Evolutionary conservation across 108 stramenopile species (phyloP).

Genomic region (Skeletonema marinoi): DNA sequence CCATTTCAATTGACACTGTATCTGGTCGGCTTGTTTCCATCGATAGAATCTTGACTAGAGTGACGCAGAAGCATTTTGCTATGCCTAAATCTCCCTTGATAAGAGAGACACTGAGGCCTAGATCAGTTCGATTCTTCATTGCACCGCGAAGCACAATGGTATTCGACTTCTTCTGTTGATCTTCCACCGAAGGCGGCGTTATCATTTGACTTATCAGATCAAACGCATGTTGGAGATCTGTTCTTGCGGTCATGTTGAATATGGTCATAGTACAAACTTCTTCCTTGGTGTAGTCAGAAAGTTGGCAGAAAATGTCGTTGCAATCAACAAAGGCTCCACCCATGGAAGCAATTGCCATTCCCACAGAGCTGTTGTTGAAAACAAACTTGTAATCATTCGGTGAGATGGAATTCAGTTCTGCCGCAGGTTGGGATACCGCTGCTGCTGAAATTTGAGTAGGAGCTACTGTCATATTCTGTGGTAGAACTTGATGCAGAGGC

Average conservation of each 20-base stretch:
- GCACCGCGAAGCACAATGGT: conserved; percentile 39
- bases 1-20: conserved; percentile 39
- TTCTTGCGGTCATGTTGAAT: conserved; percentile 81
- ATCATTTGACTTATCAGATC: conserved; percentile 90
- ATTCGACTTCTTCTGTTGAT: conserved; percentile 36
- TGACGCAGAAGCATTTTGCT: conserved; percentile 84
- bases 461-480: not conserved
- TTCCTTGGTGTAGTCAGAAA: conserved; percentile 75
- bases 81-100: conserved; percentile 76
- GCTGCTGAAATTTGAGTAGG: not conserved
- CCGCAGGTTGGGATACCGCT: not conserved
- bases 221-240: conserved; percentile 84
- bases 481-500: not conserved
- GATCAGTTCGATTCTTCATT: conserved; percentile 63
- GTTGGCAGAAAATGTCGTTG: conserved; percentile 79
- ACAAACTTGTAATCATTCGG: conserved; percentile 76
- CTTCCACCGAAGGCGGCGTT: conserved; percentile 48
- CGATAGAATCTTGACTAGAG: conserved; percentile 59
- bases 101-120: conserved; percentile 72
- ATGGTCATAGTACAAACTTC: conserved; percentile 88
- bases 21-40: conserved; percentile 21
- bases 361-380: conserved; percentile 81
- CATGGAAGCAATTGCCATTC: conserved; percentile 91
- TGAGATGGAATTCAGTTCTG: conserved; percentile 21
- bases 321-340: conserved; percentile 90